phyloP scores from a whole-genome alignment of 2,329 filamentous ascomycete genomes.

The Trichoderma semiorbis region DNA sequence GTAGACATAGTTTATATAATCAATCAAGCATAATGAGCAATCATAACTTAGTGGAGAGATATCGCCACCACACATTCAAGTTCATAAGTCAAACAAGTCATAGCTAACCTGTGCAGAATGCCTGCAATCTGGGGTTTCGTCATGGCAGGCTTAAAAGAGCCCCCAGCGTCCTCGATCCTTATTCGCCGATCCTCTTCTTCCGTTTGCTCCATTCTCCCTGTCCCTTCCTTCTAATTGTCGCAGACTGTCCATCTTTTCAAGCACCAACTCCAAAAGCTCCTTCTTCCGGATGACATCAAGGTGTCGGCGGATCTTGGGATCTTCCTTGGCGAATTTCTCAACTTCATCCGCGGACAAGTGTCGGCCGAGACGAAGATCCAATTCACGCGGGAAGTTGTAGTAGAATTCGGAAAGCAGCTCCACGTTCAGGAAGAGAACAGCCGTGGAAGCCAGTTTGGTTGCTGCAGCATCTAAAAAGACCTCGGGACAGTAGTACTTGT shows the following conservation, averaged over 20 bases:
- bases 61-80: not conserved
- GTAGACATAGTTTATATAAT: not conserved
- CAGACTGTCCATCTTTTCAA: slow-evolving; percentile 93
- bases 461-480: slow-evolving; percentile 97
- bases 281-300: slow-evolving; percentile 90
- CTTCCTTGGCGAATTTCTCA: slow-evolving; percentile 87
- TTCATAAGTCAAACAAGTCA: not conserved
- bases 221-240: slow-evolving; percentile 76
- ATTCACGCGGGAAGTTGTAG: slow-evolving; percentile 91
- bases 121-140: not conserved
- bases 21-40: not conserved
- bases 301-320: slow-evolving; percentile 83
- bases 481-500: slow-evolving; percentile 96
- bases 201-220: slow-evolving; percentile 43
- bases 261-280: slow-evolving; percentile 84
- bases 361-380: slow-evolving; percentile 81
- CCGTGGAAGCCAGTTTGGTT: slow-evolving; percentile 89
- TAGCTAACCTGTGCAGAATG: not conserved
- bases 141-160: slow-evolving; percentile 39
- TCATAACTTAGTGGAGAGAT: not conserved
- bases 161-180: slow-evolving; percentile 49
- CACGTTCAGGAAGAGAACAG: slow-evolving; percentile 95
- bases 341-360: slow-evolving; percentile 76
- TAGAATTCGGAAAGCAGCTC: slow-evolving; percentile 96
- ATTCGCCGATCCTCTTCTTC: slow-evolving; percentile 28